Base-by-base conservation (phyloP, 1,284 basidiomycete genomes). In the Prillingera fragicola region DNA sequence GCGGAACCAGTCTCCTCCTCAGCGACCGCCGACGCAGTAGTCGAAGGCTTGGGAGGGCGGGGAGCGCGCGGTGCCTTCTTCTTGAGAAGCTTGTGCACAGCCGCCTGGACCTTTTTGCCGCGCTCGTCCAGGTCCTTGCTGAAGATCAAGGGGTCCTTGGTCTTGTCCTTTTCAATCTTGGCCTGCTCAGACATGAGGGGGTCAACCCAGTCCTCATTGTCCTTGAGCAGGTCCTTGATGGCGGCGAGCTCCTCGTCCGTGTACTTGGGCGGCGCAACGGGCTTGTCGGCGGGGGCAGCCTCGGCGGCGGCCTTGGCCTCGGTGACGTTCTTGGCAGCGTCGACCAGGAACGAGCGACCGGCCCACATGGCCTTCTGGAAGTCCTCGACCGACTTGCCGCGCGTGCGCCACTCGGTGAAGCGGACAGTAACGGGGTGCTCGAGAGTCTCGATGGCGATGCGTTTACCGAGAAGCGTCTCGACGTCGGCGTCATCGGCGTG, bases 351-450 rank as follows among this genome's bases (percentile, higher is more conserved):
- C 17, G 83, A 66, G 12, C 83, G 79, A 4, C 84, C 72, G 7
- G 73, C 67, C 22, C 64, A 60, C 56, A 80, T 72, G 8, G 75
- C 76, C 77, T 84, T 72, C 80, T 87, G 64, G 81, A 83, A 56
- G 75, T 83, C 65, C 72, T 78, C 51, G 33, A 77, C 59, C 1
- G 75, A 71, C 76, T 83, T 77, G 77, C 86, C 56, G 5, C 78
- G 73, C 15, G 81, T 80, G 56, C 84, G 81, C 43, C 84, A 84
- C 71, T 98, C 91, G 63, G 80, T 79, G 71, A 92, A 87, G 10
- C 95, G 84, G 61, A 83, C 79, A 33, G 87, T 78, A 46, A 96
- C 82, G 2, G 89, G 87, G 34, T 77, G 75, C 66, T 96, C 90
- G 48, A 92, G 72, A 32, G 76, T 73, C 87, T 95, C 89, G 17